Evolutionary conservation across 2,329 filamentous ascomycete species (phyloP).

Genomic region (Ceratocystis diversiconidia): DNA sequence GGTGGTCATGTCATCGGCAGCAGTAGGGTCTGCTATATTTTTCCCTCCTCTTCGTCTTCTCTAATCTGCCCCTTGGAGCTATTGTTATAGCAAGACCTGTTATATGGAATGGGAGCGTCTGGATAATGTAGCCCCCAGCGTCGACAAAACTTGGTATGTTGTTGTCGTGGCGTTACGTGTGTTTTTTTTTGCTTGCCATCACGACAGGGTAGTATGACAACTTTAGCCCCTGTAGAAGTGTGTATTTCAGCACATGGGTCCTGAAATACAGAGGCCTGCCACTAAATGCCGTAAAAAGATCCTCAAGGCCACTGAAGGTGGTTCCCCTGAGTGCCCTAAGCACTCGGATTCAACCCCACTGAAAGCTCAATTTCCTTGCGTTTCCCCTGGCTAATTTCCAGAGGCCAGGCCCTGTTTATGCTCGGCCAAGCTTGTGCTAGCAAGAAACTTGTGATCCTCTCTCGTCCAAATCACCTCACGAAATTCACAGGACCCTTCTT

Average conservation of each 20-base stretch:
- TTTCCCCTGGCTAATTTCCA: slow-evolving; percentile 3
- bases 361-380: background rate
- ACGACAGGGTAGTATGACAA: background rate
- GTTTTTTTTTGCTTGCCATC: slow-evolving; percentile 3
- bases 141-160: background rate
- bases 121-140: background rate
- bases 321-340: background rate
- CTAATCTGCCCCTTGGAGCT: background rate
- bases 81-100: background rate
- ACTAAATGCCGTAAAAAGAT: too few relatives aligned
- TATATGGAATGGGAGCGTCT: background rate
- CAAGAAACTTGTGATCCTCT: background rate
- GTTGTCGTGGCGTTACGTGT: background rate
- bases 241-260: background rate
- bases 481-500: background rate
- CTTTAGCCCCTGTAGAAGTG: background rate
- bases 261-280: background rate
- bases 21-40: too few relatives aligned
- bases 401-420: background rate
- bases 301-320: too few relatives aligned
- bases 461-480: background rate
- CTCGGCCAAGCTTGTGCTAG: background rate
- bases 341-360: background rate
- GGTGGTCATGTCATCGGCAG: background rate
- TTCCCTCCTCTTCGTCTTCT: too few relatives aligned